Conservation (phyloP, 768 basidiomycete genomes). For the Boletellus sp. region DNA sequence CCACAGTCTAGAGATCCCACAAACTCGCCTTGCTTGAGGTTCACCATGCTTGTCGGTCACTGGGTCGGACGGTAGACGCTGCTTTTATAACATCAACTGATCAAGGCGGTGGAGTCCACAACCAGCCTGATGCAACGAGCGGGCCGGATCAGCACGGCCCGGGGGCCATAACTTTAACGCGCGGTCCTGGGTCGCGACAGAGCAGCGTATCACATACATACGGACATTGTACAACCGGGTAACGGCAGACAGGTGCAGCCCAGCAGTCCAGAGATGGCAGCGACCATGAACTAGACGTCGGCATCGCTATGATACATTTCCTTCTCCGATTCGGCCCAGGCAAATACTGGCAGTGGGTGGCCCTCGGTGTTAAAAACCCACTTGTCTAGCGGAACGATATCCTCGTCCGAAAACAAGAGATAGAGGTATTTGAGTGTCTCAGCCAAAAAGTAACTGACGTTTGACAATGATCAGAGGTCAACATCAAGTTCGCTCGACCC, state of each 20-base stretch:
- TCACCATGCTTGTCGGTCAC: constrained; percentile 26
- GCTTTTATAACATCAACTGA: too few relatives aligned
- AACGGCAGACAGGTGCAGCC: too few relatives aligned
- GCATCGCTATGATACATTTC: constrained; percentile 26
- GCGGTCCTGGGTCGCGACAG: too few relatives aligned
- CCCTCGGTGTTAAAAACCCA: constrained; percentile 73
- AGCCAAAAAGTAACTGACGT: constrained; percentile 47
- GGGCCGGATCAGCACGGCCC: too few relatives aligned
- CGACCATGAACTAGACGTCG: neutral
- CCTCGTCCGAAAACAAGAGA: constrained; percentile 62
- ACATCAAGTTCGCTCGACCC: neutral
- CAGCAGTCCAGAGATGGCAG: neutral
- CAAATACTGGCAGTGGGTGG: constrained; percentile 71
- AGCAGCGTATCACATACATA: too few relatives aligned
- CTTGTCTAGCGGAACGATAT: constrained; percentile 50
- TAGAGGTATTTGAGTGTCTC: constrained; percentile 73
- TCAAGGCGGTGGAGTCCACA: too few relatives aligned
- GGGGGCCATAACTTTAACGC: too few relatives aligned
- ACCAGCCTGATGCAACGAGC: too few relatives aligned
- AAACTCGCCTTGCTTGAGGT: constrained; percentile 68
- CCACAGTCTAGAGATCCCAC: constrained; percentile 93
- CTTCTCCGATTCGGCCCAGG: constrained; percentile 56
- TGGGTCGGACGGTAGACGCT: too few relatives aligned
- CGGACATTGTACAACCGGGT: too few relatives aligned
- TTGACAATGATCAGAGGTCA: neutral